Evolutionary conservation across 2,329 filamentous ascomycete species (phyloP).

Genomic region (Berkeleyomyces rouxiae): DNA sequence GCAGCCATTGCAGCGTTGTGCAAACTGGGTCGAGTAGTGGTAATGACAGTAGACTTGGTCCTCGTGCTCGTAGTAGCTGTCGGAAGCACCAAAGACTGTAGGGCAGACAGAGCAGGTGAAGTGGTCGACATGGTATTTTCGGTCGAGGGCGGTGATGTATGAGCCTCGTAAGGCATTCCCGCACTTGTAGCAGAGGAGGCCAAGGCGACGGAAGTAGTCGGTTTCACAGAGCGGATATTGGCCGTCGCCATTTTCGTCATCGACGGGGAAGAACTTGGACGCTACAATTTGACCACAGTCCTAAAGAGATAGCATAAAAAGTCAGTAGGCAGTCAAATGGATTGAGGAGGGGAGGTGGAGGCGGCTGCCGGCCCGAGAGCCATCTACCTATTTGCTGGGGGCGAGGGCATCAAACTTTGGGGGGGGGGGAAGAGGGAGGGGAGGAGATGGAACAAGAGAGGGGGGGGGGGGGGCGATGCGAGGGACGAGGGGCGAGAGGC

Average conservation of each 20-base stretch:
- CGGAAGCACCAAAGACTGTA: constrained; percentile 93
- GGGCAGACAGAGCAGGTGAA: constrained; percentile 96
- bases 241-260: constrained; percentile 66
- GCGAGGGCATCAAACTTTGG: neutral
- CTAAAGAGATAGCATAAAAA: constrained; percentile 29
- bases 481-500: neutral
- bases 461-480: neutral
- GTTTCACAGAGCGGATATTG: constrained; percentile 96
- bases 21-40: constrained; percentile 95
- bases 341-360: constrained; percentile 3
- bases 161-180: constrained; percentile 85
- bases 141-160: constrained; percentile 93
- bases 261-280: constrained; percentile 96
- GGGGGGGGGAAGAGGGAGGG: neutral
- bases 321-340: constrained; percentile 9
- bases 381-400: constrained; percentile 13
- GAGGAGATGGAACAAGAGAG: neutral
- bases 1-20: constrained; percentile 89
- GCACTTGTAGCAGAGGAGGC: constrained; percentile 80
- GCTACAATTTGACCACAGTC: constrained; percentile 95
- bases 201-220: constrained; percentile 87
- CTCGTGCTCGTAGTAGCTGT: constrained; percentile 98
- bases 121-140: constrained; percentile 98
- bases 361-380: constrained; percentile 20
- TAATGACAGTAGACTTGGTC: constrained; percentile 95